Percentiles rank a stretch among this genome's conserved stretches.
Evolutionary conservation across 345 rosid genomes (phyloP).

Genomic region (Dimocarpus longan): DNA sequence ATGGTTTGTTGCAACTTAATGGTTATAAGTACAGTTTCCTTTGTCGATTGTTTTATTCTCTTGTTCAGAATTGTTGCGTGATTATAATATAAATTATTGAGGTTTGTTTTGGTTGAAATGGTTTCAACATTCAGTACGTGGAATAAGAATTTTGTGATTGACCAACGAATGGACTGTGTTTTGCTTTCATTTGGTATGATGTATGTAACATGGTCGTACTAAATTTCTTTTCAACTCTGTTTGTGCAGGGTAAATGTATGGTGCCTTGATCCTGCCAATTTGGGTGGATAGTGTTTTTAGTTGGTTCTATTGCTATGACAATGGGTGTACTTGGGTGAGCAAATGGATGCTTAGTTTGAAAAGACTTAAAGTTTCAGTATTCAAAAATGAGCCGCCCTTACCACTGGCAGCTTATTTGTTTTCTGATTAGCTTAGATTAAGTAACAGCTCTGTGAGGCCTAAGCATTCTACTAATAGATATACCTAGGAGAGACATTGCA

Average conservation of each 20-base stretch:
- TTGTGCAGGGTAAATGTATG: slow-evolving; percentile 16
- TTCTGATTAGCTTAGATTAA: neutral
- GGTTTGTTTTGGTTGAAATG: neutral
- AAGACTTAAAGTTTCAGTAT: slow-evolving; percentile 1
- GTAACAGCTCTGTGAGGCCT: neutral
- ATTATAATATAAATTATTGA: neutral
- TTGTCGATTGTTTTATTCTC: neutral
- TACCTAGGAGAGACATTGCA: neutral
- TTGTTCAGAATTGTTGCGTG: neutral
- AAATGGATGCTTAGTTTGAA: neutral
- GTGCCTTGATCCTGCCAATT: neutral
- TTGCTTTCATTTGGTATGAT: neutral
- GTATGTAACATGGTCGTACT: neutral
- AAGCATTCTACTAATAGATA: neutral
- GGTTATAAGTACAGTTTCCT: neutral
- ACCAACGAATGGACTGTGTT: neutral
- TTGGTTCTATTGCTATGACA: too few species aligned
- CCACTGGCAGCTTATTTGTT: neutral
- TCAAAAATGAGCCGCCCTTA: neutral
- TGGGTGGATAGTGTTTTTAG: neutral
- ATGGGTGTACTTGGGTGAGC: slow-evolving; percentile 10
- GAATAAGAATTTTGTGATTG: neutral
- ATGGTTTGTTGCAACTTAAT: neutral
- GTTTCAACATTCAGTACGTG: neutral
- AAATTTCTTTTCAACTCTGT: neutral